Conservation (phyloP, 306 rosid species). For the cucumber (Cucumis sativus) region DNA sequence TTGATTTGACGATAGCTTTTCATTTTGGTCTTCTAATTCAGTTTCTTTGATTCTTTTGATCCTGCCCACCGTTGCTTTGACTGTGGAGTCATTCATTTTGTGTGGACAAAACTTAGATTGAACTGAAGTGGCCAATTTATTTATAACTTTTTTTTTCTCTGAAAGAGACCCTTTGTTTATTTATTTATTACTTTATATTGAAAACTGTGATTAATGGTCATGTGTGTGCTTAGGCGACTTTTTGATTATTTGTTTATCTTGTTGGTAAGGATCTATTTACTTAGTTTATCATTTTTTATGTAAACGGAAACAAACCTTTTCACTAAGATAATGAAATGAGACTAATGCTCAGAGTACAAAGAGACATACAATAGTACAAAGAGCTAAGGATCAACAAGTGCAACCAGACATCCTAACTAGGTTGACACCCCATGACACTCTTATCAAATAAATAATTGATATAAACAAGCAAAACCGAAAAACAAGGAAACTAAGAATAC, state of each 20-base stretch:
- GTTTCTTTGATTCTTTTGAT: background rate
- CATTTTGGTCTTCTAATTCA: background rate
- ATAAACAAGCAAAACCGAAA: no score
- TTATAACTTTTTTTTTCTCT: no score
- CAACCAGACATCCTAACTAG: no score
- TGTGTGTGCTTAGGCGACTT: background rate
- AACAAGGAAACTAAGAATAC: no score
- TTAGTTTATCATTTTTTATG: background rate
- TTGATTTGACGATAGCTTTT: background rate
- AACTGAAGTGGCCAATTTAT: background rate
- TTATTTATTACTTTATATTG: background rate
- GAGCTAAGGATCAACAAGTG: no score
- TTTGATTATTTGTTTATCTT: background rate
- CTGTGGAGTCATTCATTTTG: background rate
- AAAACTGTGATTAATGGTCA: background rate
- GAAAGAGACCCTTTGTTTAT: background rate
- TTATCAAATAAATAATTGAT: no score
- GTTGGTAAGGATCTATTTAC: background rate
- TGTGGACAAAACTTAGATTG: background rate
- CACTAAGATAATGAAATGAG: no score
- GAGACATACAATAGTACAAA: no score
- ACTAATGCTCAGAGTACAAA: no score
- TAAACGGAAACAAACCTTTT: no score
- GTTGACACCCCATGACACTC: no score
- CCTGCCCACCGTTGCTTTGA: background rate